Conservation (phyloP, 768 basidiomycete genomes). For the Collybia sp. region DNA sequence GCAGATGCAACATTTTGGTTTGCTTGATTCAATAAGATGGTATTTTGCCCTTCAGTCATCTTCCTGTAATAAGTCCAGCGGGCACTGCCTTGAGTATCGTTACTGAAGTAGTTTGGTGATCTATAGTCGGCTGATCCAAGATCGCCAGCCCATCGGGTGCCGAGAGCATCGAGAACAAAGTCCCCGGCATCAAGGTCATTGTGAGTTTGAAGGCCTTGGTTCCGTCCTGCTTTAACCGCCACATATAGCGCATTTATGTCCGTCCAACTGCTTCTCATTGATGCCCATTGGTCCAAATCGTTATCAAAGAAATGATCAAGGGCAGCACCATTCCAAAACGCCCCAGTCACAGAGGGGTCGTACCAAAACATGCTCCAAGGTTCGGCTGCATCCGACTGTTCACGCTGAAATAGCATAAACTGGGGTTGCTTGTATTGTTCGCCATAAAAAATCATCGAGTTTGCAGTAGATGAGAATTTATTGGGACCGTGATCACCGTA, state of each 20-base stretch:
- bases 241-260: constrained; percentile 78
- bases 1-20: constrained; percentile 80
- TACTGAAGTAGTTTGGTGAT: constrained; percentile 72
- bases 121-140: constrained; percentile 85
- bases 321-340: constrained; percentile 85
- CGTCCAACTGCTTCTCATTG: constrained; percentile 93
- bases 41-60: constrained; percentile 97
- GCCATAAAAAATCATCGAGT: constrained; percentile 78
- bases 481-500: constrained; percentile 88
- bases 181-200: constrained; percentile 93
- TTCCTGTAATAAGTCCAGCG: constrained; percentile 96
- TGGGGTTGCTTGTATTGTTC: constrained; percentile 61
- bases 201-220: constrained; percentile 87
- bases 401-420: constrained; percentile 89
- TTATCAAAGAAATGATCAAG: constrained; percentile 84
- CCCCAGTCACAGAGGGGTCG: constrained; percentile 73
- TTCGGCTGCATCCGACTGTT: constrained; percentile 75
- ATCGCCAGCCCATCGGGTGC: constrained; percentile 93
- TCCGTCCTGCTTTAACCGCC: constrained; percentile 82
- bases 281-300: constrained; percentile 74
- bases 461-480: constrained; percentile 94
- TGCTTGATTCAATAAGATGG: constrained; percentile 63
- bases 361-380: constrained; percentile 95
- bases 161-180: constrained; percentile 93
- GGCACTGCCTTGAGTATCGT: constrained; percentile 58